Conservation (phyloP, 257 asterid genomes). For the Penstemon barbatus region DNA sequence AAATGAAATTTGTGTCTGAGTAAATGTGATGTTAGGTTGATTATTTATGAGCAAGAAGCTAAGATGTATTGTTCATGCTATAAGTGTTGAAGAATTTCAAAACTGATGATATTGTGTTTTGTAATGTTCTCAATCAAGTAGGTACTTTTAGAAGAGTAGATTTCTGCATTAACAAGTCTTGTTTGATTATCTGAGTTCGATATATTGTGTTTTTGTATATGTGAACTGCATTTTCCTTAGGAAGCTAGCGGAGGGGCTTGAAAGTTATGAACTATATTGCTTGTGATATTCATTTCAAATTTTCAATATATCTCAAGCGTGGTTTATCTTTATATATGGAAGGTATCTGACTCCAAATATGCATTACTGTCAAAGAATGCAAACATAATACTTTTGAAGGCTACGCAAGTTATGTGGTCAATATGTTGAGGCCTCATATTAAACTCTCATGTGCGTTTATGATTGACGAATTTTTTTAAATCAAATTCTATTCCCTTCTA, state of each 20-base stretch:
- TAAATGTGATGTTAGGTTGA: slow-evolving; percentile 18
- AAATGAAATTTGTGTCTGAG: slow-evolving; percentile 12
- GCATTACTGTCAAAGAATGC: background rate
- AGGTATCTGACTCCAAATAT: slow-evolving; percentile 2
- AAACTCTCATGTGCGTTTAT: too few species aligned
- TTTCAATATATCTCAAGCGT: background rate
- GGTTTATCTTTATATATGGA: slow-evolving; percentile 7
- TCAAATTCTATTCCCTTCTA: too few species aligned
- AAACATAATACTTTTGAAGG: background rate
- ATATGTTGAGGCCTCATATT: slow-evolving; percentile 8
- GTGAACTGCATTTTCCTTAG: background rate
- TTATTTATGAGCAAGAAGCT: too few species aligned
- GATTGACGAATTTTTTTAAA: too few species aligned
- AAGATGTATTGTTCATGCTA: background rate
- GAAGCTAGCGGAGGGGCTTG: background rate
- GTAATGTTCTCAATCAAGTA: background rate
- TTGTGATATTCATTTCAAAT: background rate
- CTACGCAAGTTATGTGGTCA: slow-evolving; percentile 12
- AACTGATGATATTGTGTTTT: background rate
- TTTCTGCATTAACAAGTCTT: slow-evolving; percentile 9
- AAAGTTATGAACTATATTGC: slow-evolving; percentile 1
- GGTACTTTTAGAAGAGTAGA: background rate
- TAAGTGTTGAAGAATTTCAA: background rate
- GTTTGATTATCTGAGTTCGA: slow-evolving; percentile 14
- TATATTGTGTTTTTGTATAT: background rate